A percentile compares a stretch with the other conserved stretches of the same genome.
Conservation (phyloP, 768 basidiomycete genomes). For the Dioszegia aurantiaca region DNA sequence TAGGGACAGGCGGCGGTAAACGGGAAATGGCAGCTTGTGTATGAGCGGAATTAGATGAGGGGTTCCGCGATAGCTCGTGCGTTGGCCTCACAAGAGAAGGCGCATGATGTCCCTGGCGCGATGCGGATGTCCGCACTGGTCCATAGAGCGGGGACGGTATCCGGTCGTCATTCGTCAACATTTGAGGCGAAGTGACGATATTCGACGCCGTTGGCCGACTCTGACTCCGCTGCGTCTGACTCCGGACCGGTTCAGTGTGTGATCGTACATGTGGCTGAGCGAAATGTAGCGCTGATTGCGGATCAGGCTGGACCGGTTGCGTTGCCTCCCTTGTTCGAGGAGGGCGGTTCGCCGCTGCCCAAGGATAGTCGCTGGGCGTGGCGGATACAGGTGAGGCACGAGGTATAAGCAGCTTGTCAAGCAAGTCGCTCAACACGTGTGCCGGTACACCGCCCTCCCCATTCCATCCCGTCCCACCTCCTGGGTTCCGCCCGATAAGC, state of each 20-base stretch:
- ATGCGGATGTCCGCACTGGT: background rate
- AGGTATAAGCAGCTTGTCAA: constrained; percentile 21
- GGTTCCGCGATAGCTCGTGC: background rate
- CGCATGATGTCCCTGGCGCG: background rate
- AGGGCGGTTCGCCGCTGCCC: constrained; percentile 1
- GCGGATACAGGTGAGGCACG: background rate
- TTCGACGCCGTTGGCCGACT: background rate
- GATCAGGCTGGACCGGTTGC: background rate
- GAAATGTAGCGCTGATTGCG: background rate
- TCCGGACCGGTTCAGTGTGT: constrained; percentile 7
- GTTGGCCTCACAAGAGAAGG: background rate
- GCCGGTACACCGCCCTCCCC: constrained; percentile 49
- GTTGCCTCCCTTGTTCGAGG: background rate
- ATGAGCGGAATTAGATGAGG: constrained; percentile 12
- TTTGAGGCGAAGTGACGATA: constrained; percentile 6
- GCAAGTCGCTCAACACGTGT: constrained; percentile 20
- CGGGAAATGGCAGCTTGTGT: constrained; percentile 1
- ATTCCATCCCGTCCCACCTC: constrained; percentile 37
- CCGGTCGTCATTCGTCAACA: background rate
- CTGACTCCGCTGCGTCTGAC: background rate
- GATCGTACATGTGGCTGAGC: constrained; percentile 13
- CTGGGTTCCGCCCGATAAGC: constrained; percentile 30
- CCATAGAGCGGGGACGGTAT: constrained; percentile 4
- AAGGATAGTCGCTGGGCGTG: constrained; percentile 11
- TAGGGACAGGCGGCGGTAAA: constrained; percentile 1